Evolutionary conservation across 2,329 filamentous ascomycete species (phyloP), one percentile per base, ranked within the genome.

Genomic region (Cryphonectria carpinicola): DNA sequence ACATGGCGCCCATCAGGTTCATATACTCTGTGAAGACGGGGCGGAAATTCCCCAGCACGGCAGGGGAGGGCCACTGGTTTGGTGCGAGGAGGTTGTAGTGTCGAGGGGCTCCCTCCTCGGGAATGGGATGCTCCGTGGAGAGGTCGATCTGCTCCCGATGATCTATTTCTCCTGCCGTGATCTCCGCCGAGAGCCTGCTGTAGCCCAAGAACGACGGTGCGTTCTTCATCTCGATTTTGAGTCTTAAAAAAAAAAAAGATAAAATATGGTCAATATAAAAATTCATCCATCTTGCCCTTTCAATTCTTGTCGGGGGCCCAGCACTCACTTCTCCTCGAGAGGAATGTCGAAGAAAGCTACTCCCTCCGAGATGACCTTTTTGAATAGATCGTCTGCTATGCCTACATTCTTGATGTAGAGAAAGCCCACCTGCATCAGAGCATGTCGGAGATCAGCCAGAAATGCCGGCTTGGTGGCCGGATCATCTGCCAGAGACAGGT

Each of bases 61-160:
- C 75, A 19, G 87, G 79, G 0, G 89, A 87, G 0, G 94, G 94
- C 93, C 93, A 97, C 82, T 95, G 93, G 78, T 89, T 90, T 0
- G 89, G 93, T n/a, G 89, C 90, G 11, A 93, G 85, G 22, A 97
- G 86, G 79, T 95, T 93, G 78, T 93, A 85, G 79, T 95, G 92
- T 1, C 88, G 82, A 1, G 93, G 93, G 43, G 90, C 88, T 35
- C 81, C 82, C 0, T 90, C 84, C 0, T 80, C 81, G 0, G 92
- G 93, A 1, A 91, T 65, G 0, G 90, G 84, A 76, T 96, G 93
- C 67, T 93, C 90, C 0, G 94, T 97, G 0, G 92, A 93, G 66
- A 97, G 87, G 80, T 97, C 94, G 73, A 97, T 91, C 79, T 97
- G 94, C 79, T 97, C 94, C 66, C 94, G 87, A 83, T 94, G 92